Evolutionary conservation across 495 filamentous ascomycete species (phyloP).

Genomic region (Massariosphaeria phaeospora): DNA sequence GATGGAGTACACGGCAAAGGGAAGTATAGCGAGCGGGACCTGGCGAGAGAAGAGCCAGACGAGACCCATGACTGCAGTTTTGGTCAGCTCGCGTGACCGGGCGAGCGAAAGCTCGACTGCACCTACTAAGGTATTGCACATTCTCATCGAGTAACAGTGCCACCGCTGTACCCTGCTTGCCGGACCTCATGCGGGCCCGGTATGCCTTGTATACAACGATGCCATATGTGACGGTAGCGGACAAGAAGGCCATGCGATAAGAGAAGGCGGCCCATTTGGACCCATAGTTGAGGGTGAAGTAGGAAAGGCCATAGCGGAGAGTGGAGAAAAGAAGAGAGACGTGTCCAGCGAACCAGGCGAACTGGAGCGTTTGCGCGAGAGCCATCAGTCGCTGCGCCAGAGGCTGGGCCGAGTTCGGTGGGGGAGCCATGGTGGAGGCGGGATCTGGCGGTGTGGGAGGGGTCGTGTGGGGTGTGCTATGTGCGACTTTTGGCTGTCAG

Average conservation of each 20-base stretch:
- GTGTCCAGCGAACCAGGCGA: constrained; percentile 89
- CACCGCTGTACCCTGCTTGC: constrained; percentile 52
- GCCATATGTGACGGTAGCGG: constrained; percentile 87
- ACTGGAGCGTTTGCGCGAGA: constrained; percentile 82
- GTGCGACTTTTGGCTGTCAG: constrained; percentile 11
- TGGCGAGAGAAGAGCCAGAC: constrained; percentile 92
- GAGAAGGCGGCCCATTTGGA: constrained; percentile 67
- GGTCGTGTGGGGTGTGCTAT: constrained; percentile 20
- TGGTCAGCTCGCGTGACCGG: constrained; percentile 6
- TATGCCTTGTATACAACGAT: constrained; percentile 99
- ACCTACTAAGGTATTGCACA: constrained; percentile 91
- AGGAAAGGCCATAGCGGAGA: constrained; percentile 73
- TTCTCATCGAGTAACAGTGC: constrained; percentile 83
- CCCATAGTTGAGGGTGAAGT: constrained; percentile 76
- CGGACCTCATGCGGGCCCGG: constrained; percentile 62
- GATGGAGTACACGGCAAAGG: constrained; percentile 93
- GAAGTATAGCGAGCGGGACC: constrained; percentile 81
- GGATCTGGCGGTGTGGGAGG: not conserved
- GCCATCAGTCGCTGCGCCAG: constrained; percentile 66
- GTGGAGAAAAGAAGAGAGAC: constrained; percentile 77
- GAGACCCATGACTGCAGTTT: constrained; percentile 73
- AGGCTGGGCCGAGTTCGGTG: constrained; percentile 64
- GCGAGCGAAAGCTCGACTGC: not conserved
- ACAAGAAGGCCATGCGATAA: constrained; percentile 84
- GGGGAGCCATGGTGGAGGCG: constrained; percentile 63